These are phyloP conservation scores for Ceratocystis cubensis DNA, from an alignment of 2,329 filamentous ascomycete species.

Conservation along the genomic window DNA sequence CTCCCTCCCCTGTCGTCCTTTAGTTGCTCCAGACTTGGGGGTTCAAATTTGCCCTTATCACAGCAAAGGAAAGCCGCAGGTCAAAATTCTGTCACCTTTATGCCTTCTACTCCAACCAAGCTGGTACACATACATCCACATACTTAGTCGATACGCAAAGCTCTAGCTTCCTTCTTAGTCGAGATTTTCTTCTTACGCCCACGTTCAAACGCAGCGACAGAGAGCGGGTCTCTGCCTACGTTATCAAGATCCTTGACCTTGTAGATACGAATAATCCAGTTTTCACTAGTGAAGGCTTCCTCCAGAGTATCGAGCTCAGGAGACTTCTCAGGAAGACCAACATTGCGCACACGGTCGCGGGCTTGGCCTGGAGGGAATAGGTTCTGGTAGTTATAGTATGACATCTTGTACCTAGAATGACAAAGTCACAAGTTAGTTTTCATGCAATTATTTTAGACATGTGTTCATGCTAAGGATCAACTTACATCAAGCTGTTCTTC, in stretches of 20 bases:
- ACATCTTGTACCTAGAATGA: slow-evolving; percentile 89
- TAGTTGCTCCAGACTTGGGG: neutral
- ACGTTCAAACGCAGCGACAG: slow-evolving; percentile 56
- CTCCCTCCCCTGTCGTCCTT: neutral
- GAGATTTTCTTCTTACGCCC: slow-evolving; percentile 73
- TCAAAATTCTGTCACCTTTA: slow-evolving; percentile 1
- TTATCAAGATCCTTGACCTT: slow-evolving; percentile 99
- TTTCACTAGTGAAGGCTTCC: slow-evolving; percentile 97
- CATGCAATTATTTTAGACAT: neutral
- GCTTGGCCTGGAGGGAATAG: slow-evolving; percentile 90
- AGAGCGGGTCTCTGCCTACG: slow-evolving; percentile 72
- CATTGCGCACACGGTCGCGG: slow-evolving; percentile 74
- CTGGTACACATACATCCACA: no score
- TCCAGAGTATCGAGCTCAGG: slow-evolving; percentile 81
- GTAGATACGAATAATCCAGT: slow-evolving; percentile 99
- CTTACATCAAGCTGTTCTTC: slow-evolving; percentile 98
- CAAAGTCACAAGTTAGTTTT: slow-evolving; percentile 20
- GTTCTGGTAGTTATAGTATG: slow-evolving; percentile 91
- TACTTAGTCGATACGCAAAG: slow-evolving; percentile 57
- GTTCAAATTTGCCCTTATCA: neutral
- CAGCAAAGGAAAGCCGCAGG: slow-evolving; percentile 19
- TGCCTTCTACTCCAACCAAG: neutral
- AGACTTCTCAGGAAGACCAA: slow-evolving; percentile 66
- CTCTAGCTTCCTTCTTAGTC: slow-evolving; percentile 55
- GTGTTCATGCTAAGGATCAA: slow-evolving; percentile 21